Conservation (phyloP, 352 stramenopile species). For the Phytophthora cactorum region DNA sequence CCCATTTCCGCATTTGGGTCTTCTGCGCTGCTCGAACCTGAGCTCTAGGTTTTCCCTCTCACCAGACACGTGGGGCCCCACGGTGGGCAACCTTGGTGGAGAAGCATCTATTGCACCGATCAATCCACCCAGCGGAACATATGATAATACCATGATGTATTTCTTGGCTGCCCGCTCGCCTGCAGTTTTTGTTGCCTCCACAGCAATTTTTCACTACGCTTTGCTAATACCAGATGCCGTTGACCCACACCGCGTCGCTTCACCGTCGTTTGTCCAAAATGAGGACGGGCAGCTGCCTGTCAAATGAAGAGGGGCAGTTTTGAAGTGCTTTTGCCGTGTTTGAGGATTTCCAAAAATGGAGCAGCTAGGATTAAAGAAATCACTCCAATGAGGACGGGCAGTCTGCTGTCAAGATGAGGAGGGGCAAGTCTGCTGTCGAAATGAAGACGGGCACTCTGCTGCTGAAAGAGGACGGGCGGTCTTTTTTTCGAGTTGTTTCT, state of each 20-base stretch:
- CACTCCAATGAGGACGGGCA: neutral
- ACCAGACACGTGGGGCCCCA: no score
- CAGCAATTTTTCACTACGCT: slow-evolving; percentile 20
- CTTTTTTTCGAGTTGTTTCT: neutral
- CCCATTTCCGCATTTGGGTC: no score
- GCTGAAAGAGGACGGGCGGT: neutral
- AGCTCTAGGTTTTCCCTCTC: no score
- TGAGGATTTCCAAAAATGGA: neutral
- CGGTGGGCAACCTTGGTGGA: neutral
- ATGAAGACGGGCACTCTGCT: neutral
- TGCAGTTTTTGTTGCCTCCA: slow-evolving; percentile 15
- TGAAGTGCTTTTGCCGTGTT: neutral
- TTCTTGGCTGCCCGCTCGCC: neutral
- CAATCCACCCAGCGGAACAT: slow-evolving; percentile 9
- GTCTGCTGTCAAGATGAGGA: no score
- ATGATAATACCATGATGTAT: slow-evolving; percentile 10
- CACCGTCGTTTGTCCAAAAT: slow-evolving; percentile 19
- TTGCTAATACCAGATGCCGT: slow-evolving; percentile 18
- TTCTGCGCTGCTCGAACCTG: no score
- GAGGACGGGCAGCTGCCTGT: slow-evolving; percentile 1
- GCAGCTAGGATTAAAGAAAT: no score
- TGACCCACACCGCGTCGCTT: slow-evolving; percentile 17
- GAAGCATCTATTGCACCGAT: slow-evolving; percentile 10
- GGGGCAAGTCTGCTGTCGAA: neutral
- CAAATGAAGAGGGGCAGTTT: neutral